Evolutionary conservation across 345 rosid genomes (phyloP).

Genomic region (Orychophragmus violaceus): DNA sequence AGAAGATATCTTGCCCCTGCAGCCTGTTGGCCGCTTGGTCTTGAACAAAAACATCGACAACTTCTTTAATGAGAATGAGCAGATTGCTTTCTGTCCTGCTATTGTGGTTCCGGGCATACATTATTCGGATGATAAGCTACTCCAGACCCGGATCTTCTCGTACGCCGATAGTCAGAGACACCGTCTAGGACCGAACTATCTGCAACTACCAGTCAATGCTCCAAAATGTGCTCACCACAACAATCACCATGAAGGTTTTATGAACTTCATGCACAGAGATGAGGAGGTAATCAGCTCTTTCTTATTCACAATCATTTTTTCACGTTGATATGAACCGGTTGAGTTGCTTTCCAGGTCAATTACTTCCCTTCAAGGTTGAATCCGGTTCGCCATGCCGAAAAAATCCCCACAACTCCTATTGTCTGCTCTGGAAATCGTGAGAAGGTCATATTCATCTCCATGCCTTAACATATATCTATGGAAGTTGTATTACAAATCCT

Average conservation of each 20-base stretch:
- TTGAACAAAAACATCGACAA: slow-evolving; percentile 91
- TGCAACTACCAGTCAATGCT: slow-evolving; percentile 90
- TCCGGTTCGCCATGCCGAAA: slow-evolving; percentile 71
- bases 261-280: slow-evolving; percentile 91
- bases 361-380: slow-evolving; percentile 92
- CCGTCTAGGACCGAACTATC: slow-evolving; percentile 97
- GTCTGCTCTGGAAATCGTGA: slow-evolving; percentile 73
- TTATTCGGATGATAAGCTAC: slow-evolving; percentile 85
- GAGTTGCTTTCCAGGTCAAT: slow-evolving; percentile 48
- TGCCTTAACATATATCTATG: neutral
- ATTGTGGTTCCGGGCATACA: slow-evolving; percentile 91
- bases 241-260: slow-evolving; percentile 88
- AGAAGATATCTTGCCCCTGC: slow-evolving; percentile 87
- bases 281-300: slow-evolving; percentile 59
- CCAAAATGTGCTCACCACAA: slow-evolving; percentile 93
- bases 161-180: slow-evolving; percentile 96
- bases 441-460: slow-evolving; percentile 39
- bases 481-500: neutral
- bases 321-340: neutral
- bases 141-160: slow-evolving; percentile 81
- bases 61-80: slow-evolving; percentile 94
- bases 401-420: slow-evolving; percentile 48
- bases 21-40: slow-evolving; percentile 95
- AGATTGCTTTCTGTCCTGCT: slow-evolving; percentile 91
- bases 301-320: neutral